Evolutionary conservation across 805 yeast genomes (phyloP), one percentile per base, ranked within the genome.

Genomic region (Nakazawaea ishiwadae): DNA sequence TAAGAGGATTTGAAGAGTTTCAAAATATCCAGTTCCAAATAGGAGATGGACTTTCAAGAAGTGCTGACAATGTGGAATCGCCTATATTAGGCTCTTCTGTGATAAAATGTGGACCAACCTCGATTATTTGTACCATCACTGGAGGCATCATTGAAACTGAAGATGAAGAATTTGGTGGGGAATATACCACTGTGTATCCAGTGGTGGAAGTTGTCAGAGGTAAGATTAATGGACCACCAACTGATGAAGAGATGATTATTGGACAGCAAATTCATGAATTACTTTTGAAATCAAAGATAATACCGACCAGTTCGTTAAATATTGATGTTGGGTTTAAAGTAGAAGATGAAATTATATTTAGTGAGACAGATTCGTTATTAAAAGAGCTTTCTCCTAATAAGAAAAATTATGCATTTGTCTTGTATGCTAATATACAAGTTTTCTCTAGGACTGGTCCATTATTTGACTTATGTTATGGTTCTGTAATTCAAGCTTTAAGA

Each of bases 391-490:
- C 51, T n/a, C 64, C 71, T n/a, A 28, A 32, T 17, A 63, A 65
- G 46, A 64, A 75, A 49, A 61, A 61, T 24, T 78, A 75, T 66
- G 63, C 73, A 36, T 69, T 72, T 57, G 85, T 83, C 3, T 59
- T 90, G 24, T 78, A 79, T 53, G 90, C 91, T 3, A 78, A 79
- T 50, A 68, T 88, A 31, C 80, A 82, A 50, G 88, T 89, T 0
- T 81, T 85, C 50, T 81, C 91, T 37, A 74, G 93, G 44, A 70
- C 86, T 1, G 96, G 96, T 0, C 95, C 96, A 2, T 63, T 84
- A 20, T 81, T 79, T 52, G 96, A 89, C 53, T 60, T 82, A 9
- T 81, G 85, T 35, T 83, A 89, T 78, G 75, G 73, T 16, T 75
- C 90, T 3, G 59, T 87, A 18, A 54, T 84, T 4, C 63, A 71